Evolutionary conservation across 139 green algal genomes (phyloP).

Genomic region (Trebouxia sp.): DNA sequence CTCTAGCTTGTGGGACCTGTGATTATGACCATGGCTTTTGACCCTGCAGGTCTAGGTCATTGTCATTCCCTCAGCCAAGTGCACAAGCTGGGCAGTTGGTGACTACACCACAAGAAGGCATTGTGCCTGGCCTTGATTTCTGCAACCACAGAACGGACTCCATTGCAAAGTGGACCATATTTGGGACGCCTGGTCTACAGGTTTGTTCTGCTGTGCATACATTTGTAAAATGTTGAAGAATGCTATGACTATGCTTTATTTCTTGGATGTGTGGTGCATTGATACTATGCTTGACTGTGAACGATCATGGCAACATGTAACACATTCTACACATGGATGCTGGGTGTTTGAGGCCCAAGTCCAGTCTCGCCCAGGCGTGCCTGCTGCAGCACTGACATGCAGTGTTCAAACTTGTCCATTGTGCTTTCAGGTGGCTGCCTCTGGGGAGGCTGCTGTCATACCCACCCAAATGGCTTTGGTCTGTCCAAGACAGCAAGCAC

Average conservation of each 20-base stretch:
- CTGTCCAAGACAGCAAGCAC: conserved; percentile 1
- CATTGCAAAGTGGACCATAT: conserved; percentile 54
- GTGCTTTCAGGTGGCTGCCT: not conserved
- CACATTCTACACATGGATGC: no score
- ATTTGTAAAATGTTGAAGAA: no score
- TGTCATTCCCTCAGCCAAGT: conserved; percentile 34
- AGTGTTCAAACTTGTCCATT: not conserved
- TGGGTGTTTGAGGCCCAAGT: no score
- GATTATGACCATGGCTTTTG: not conserved
- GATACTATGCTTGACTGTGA: no score
- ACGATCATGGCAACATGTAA: no score
- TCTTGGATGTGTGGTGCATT: no score
- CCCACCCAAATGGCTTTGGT: conserved; percentile 39
- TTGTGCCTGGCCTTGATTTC: conserved; percentile 89
- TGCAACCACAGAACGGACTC: conserved; percentile 70
- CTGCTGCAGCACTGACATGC: no score
- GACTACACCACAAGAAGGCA: conserved; percentile 37
- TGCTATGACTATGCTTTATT: no score
- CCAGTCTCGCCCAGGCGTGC: no score
- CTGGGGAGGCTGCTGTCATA: not conserved
- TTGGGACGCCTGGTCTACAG: not conserved
- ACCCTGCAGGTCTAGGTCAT: conserved; percentile 42
- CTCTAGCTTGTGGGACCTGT: no score
- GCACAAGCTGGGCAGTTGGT: not conserved
- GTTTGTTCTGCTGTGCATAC: not conserved